Evolutionary conservation across 345 rosid species (phyloP).

Genomic region (Rhizophora mangle): DNA sequence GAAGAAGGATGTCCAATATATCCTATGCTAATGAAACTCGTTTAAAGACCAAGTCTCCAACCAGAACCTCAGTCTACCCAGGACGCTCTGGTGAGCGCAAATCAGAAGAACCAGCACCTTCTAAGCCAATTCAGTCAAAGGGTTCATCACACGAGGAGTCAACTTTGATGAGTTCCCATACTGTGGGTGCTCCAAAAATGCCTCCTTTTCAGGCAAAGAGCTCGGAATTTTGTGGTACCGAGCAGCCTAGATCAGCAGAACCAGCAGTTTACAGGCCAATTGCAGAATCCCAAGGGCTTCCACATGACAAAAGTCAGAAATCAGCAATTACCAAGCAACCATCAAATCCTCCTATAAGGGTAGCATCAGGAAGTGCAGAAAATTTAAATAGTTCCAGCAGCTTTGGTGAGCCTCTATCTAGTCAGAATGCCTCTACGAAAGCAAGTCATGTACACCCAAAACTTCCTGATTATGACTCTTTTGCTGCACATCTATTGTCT

Average conservation of each 20-base stretch:
- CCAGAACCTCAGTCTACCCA: conserved; percentile 13
- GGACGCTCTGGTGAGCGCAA: conserved; percentile 8
- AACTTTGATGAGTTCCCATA: conserved; percentile 16
- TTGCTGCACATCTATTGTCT: conserved; percentile 56
- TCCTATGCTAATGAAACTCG: conserved; percentile 19
- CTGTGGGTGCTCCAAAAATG: conserved; percentile 14
- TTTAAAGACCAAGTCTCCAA: conserved; percentile 9
- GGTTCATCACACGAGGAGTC: not conserved
- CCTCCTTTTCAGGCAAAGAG: conserved; percentile 9
- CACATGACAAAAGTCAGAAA: conserved; percentile 14
- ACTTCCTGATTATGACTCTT: conserved; percentile 74
- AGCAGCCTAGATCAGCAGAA: conserved; percentile 20
- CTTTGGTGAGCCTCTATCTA: conserved; percentile 18
- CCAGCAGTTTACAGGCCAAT: conserved; percentile 9
- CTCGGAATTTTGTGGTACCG: conserved; percentile 20
- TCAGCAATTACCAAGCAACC: conserved; percentile 33
- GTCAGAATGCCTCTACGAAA: conserved; percentile 31
- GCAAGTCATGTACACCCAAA: conserved; percentile 85
- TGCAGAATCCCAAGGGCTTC: conserved; percentile 20
- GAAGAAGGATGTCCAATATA: conserved; percentile 18
- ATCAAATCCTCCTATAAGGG: conserved; percentile 27
- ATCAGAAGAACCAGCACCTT: conserved; percentile 23
- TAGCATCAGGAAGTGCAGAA: conserved; percentile 29
- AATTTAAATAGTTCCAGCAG: conserved; percentile 23
- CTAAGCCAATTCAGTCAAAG: not conserved